Evolutionary conservation across 805 yeast species (phyloP), one percentile per base, ranked within the genome.

Genomic region (Cyberlindnera mycetangii): DNA sequence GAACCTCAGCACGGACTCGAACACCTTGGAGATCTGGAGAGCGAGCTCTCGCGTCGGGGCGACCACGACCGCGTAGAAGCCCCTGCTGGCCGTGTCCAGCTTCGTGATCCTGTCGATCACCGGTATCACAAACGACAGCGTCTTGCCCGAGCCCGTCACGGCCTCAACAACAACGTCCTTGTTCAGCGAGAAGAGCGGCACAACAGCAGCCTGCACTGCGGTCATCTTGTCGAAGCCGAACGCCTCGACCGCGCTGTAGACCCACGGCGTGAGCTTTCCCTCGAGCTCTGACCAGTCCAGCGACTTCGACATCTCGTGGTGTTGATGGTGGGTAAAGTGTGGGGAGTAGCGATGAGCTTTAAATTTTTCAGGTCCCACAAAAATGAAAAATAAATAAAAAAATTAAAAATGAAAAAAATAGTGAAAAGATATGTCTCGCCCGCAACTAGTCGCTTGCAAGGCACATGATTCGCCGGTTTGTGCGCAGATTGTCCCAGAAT

Each of bases 71-170:
- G 86, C 86, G 47, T 81, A 76, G 60, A 88, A 77, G 49, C 82
- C 83, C 49, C 72, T 75, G 46, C 70, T 74, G 11, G 48, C 36
- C 18, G 47, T 36, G 22, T 71, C 65, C 19, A 55, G 53, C 25
- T 51, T 64, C n/a, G 60, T 54, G 7, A 89, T 64, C 53, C 81
- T 83, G 55, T 89, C 92, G 5, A 89, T 57, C 1, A 86, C 75
- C 0, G 99, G 99, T 2, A 93, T 73, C 5, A 82, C 79, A 68
- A 86, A 93, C 3, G 97, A 85, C n/a, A 90, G 64, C 0, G 99
- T 93, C 62, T 93, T 93, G n/a, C 99, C 99, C 0, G 97, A 89
- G 0, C 99, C 99, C 0, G 99, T 93, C 1, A 89, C 96, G 0
- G 97, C 96, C 61, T 93, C 97, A 1, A 89, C 98, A 8, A 93